Conservation (phyloP, 371 early-diverging fungal species). For the Modicella reniformis region DNA sequence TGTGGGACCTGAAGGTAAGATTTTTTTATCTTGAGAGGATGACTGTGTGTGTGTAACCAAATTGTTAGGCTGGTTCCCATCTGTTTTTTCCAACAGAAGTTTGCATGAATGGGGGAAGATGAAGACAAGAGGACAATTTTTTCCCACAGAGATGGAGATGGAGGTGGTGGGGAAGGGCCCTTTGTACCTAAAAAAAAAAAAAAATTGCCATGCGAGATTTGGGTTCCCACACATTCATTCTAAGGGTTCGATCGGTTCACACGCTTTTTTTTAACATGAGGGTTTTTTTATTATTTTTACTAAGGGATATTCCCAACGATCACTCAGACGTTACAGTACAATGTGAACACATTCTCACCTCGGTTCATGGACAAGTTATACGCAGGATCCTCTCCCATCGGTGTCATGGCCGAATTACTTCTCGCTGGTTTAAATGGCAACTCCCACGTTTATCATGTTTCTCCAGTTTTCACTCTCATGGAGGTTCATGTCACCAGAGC, state of each 20-base stretch:
- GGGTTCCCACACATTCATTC: too few relatives aligned
- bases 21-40: background rate
- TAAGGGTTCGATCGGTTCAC: too few relatives aligned
- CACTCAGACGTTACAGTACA: slow-evolving; percentile 63
- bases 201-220: too few relatives aligned
- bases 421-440: slow-evolving; percentile 82
- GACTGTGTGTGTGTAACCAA: slow-evolving; percentile 13
- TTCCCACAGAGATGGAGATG: too few relatives aligned
- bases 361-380: slow-evolving; percentile 89
- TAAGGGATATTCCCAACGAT: slow-evolving; percentile 65
- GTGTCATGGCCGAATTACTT: slow-evolving; percentile 82
- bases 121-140: too few relatives aligned
- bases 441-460: slow-evolving; percentile 82
- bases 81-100: too few relatives aligned
- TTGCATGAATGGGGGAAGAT: too few relatives aligned
- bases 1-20: slow-evolving; percentile 63
- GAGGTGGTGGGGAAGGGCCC: too few relatives aligned
- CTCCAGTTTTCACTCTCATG: slow-evolving; percentile 81
- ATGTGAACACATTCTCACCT: slow-evolving; percentile 79
- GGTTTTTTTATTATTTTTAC: background rate
- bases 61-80: too few relatives aligned
- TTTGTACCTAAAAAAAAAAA: too few relatives aligned
- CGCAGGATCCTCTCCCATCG: slow-evolving; percentile 82
- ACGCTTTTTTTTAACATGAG: background rate
- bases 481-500: slow-evolving; percentile 73